Conservation (phyloP, 805 yeast species). For the Saturnispora besseyi region DNA sequence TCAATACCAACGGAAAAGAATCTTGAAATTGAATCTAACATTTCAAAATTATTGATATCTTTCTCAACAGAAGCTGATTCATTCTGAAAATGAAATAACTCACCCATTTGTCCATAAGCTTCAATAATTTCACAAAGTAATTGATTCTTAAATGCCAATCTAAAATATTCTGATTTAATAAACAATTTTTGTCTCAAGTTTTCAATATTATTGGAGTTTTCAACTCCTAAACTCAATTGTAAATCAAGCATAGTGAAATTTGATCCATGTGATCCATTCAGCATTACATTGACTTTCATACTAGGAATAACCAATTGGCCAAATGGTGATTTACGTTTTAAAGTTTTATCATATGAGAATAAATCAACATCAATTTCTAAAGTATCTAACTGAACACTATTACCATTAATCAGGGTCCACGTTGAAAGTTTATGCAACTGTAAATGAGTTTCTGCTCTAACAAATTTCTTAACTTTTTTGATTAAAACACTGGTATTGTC, state of each 20-base stretch:
- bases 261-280: slow-evolving; percentile 30
- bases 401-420: slow-evolving; percentile 9
- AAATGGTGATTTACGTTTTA: slow-evolving; percentile 19
- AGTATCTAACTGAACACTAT: slow-evolving; percentile 15
- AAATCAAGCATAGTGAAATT: slow-evolving; percentile 39
- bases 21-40: slow-evolving; percentile 20
- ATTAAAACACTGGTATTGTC: slow-evolving; percentile 4
- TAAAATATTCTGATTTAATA: slow-evolving; percentile 48
- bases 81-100: neutral
- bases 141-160: slow-evolving; percentile 49
- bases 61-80: neutral
- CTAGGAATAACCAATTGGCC: slow-evolving; percentile 38
- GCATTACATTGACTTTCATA: slow-evolving; percentile 28
- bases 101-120: slow-evolving; percentile 10
- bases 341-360: slow-evolving; percentile 13
- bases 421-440: neutral
- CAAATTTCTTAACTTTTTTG: neutral
- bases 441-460: neutral
- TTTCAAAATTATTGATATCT: slow-evolving; percentile 7
- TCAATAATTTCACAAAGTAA: slow-evolving; percentile 21
- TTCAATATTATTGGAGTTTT: slow-evolving; percentile 29
- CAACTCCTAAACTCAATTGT: slow-evolving; percentile 34
- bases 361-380: slow-evolving; percentile 7
- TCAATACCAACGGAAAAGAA: slow-evolving; percentile 48
- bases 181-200: slow-evolving; percentile 38